Base-by-base conservation (phyloP, 106 monocot genomes). In the Dioscorea zingiberensis region DNA sequence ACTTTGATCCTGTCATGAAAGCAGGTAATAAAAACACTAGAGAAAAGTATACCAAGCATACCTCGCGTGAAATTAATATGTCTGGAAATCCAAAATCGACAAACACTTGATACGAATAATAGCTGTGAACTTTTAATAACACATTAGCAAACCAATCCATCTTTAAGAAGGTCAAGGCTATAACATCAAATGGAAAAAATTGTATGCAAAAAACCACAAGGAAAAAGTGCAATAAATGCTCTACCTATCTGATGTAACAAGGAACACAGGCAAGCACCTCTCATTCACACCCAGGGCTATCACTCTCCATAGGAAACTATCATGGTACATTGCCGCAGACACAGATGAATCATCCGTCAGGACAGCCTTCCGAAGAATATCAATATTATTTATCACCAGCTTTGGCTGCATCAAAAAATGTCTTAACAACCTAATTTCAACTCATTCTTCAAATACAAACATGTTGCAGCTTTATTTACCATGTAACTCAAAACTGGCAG, bases 51-150 rank as follows among this genome's bases (percentile, higher is more conserved):
- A 22, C 15, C 15, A 8, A 72, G 4, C 65, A 64, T 85, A 97
- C 95, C 95, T 97, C 95, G 46, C 95, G 91, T 47, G 87, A 97
- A 48, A 97, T 71, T 56, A 97, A 91, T 29, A 92, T 70, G 54
- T 97, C 85, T 46, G 81, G 85, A 74, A 85, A 85, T 62, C 88
- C 95, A 81, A 97, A 88, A 76, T 97, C 91, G 19, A 74, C 53
- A 66, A 73, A 91, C 44, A 81, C 91, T 79, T 84, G 88, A 73
- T 85, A 92, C 9, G 91, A 91, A 79, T 97, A 97, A 70, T 97
- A 97, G 68, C 95, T 97, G 87, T 44, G 81, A 70, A 65, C 11
- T 54, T 69, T 54, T 21, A 23, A 44, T 25, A 19, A 59, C 44
- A 23, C 3, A 58, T 38, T 8, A 14, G 15, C 19, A 18, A 51